Conservation (phyloP, 2,329 filamentous ascomycete species). For the Chrysoporthe austroafricana region DNA sequence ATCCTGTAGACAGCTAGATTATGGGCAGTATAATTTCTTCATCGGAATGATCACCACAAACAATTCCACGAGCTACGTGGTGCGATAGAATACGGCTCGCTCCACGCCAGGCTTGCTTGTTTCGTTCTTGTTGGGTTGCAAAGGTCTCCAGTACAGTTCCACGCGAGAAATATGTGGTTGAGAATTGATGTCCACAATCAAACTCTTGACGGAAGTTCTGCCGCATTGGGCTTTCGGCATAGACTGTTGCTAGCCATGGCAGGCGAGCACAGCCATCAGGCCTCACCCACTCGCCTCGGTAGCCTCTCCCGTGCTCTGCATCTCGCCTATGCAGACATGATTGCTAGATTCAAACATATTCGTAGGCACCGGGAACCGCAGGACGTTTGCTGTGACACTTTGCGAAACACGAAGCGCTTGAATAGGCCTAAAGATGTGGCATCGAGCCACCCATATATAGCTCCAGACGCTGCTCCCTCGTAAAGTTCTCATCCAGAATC, state of each 20-base stretch:
- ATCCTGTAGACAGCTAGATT: neutral
- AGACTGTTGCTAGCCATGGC: neutral
- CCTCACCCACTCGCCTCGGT: neutral
- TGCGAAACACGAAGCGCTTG: neutral
- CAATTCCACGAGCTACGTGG: neutral
- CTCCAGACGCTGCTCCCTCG: neutral
- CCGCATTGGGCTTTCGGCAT: neutral
- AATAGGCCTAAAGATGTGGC: neutral
- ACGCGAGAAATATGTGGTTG: neutral
- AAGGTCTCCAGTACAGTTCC: neutral
- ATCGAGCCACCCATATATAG: neutral
- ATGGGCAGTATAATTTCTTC: neutral
- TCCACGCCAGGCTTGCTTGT: neutral
- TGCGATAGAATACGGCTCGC: neutral
- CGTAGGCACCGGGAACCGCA: neutral
- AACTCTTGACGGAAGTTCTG: neutral
- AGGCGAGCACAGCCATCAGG: neutral
- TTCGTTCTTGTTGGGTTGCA: neutral
- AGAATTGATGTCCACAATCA: neutral
- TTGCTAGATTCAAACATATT: neutral
- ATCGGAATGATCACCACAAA: neutral
- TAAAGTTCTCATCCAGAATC: neutral
- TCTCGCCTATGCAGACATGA: neutral
- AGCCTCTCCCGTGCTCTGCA: neutral
- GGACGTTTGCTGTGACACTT: neutral